A percentile compares a stretch with the other conserved stretches of the same genome.
Evolutionary conservation across 768 basidiomycete genomes (phyloP).

Genomic region (Steccherinum ochraceum): DNA sequence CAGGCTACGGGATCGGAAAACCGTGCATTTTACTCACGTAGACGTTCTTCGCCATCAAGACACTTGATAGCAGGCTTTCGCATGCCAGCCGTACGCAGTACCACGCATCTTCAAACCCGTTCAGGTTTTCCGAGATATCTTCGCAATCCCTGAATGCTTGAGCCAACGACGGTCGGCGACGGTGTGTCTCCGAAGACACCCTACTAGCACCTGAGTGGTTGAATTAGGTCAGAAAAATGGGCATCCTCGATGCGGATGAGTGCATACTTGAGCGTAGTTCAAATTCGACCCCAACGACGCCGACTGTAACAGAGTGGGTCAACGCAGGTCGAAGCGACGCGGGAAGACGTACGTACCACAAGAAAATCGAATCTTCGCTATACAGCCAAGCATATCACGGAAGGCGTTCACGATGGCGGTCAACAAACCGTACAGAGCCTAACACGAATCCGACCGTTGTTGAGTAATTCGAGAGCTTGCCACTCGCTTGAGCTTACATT

Average conservation of each 20-base stretch:
- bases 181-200: neutral
- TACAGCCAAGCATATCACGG: slow-evolving; percentile 16
- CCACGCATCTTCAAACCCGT: slow-evolving; percentile 24
- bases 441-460: too few species aligned
- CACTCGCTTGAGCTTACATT: slow-evolving; percentile 12
- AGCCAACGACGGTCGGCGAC: neutral
- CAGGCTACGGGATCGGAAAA: neutral
- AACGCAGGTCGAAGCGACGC: slow-evolving; percentile 5
- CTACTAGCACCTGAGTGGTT: neutral
- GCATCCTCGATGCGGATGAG: too few species aligned
- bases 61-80: slow-evolving; percentile 14
- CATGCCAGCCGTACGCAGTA: slow-evolving; percentile 19
- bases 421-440: slow-evolving; percentile 16
- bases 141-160: slow-evolving; percentile 13
- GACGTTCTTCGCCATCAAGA: slow-evolving; percentile 17
- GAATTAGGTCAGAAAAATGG: neutral
- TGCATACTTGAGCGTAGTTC: neutral
- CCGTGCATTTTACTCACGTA: slow-evolving; percentile 10
- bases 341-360: slow-evolving; percentile 11
- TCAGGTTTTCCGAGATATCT: slow-evolving; percentile 16
- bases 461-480: too few species aligned
- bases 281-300: neutral
- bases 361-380: slow-evolving; percentile 18
- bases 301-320: neutral
- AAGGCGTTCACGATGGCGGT: slow-evolving; percentile 17